phyloP scores from a whole-genome alignment of 495 filamentous ascomycete species.

The Staphylotrichum longicolle region DNA sequence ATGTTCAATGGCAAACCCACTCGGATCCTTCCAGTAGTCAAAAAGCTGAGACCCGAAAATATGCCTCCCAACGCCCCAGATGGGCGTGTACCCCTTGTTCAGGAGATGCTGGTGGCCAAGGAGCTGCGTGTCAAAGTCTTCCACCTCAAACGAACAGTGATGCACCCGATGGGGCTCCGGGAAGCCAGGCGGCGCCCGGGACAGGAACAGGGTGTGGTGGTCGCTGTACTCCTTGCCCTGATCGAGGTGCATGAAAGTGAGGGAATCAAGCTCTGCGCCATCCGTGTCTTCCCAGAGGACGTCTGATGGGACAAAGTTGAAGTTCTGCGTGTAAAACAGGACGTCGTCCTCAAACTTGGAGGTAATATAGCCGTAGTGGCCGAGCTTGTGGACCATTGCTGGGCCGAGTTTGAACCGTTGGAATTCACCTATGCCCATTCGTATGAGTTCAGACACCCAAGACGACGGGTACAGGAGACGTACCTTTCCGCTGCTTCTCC shows the following conservation, averaged over 20 bases:
- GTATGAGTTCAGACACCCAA: constrained; percentile 9
- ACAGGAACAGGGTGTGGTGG: constrained; percentile 66
- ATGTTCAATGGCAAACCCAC: constrained; percentile 52
- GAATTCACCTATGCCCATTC: constrained; percentile 32
- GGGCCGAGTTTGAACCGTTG: constrained; percentile 55
- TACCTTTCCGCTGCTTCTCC: not conserved
- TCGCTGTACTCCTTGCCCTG: constrained; percentile 56
- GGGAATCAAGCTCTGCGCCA: constrained; percentile 45
- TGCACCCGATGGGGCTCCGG: constrained; percentile 53
- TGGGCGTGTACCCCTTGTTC: constrained; percentile 56
- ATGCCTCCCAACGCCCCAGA: constrained; percentile 68
- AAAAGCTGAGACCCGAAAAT: constrained; percentile 58
- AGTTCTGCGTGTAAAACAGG: constrained; percentile 58
- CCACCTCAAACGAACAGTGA: constrained; percentile 67
- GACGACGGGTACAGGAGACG: not conserved
- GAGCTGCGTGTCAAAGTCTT: constrained; percentile 67
- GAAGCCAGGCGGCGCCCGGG: constrained; percentile 30
- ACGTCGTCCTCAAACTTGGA: constrained; percentile 52
- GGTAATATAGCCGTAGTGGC: constrained; percentile 62
- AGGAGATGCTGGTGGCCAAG: constrained; percentile 65
- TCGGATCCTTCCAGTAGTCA: constrained; percentile 58
- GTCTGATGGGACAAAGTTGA: constrained; percentile 59
- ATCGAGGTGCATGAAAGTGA: constrained; percentile 61
- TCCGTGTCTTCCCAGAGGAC: constrained; percentile 41
- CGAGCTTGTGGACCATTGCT: constrained; percentile 65